Evolutionary conservation across 495 filamentous ascomycete species (phyloP).

Genomic region (Hypoxylon cercidicola): DNA sequence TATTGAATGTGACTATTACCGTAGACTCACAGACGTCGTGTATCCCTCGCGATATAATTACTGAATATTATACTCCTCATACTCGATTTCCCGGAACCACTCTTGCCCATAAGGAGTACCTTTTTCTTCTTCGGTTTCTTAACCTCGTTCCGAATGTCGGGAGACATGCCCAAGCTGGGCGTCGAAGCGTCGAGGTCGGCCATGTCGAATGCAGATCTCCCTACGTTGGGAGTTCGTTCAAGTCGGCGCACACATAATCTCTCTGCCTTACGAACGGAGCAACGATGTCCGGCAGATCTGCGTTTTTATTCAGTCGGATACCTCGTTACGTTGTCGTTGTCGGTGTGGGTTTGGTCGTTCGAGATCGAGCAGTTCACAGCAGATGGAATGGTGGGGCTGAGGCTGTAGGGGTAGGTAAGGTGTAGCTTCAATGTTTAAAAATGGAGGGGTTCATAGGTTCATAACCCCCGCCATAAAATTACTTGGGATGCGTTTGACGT

Average conservation of each 20-base stretch:
- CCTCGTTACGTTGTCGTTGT: background rate
- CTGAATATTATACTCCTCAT: constrained; percentile 99
- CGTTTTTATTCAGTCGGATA: constrained; percentile 9
- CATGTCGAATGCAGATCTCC: constrained; percentile 18
- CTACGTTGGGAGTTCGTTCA: constrained; percentile 31
- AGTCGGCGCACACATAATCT: constrained; percentile 29
- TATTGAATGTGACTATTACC: background rate
- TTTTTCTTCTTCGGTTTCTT: constrained; percentile 71
- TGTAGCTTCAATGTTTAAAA: too few species aligned
- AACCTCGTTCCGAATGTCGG: constrained; percentile 52
- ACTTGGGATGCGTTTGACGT: too few species aligned
- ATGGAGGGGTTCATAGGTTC: too few species aligned
- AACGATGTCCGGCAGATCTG: background rate
- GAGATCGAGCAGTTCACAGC: background rate
- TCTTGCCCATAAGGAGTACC: constrained; percentile 82
- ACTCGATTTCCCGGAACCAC: constrained; percentile 98
- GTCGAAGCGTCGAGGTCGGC: constrained; percentile 39
- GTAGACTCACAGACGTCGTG: constrained; percentile 72
- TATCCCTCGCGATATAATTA: constrained; percentile 97
- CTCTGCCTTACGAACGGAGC: constrained; percentile 3
- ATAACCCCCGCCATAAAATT: too few species aligned
- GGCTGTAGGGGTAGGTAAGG: too few species aligned
- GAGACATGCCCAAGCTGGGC: constrained; percentile 31
- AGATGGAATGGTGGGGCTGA: background rate
- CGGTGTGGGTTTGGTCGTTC: background rate